Evolutionary conservation across 108 stramenopile species (phyloP), one percentile per base, ranked within the genome.

Genomic region (Cyclotella baltica): DNA sequence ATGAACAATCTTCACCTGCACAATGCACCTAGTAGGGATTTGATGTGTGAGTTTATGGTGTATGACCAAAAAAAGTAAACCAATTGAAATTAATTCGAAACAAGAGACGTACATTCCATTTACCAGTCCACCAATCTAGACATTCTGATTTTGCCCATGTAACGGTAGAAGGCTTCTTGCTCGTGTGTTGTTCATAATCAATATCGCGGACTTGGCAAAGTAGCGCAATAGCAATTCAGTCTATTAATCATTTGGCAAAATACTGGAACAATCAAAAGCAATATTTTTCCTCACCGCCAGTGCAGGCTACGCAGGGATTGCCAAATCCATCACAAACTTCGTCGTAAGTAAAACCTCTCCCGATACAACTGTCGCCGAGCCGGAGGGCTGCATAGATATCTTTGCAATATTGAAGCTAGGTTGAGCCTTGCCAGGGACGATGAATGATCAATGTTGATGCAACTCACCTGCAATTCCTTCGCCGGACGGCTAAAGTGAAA

Each of bases 381-480:
- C 65, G 25, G 8, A 75, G 30, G 2, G 75, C 75, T 6, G 75
- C 22, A 30, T 75, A 75, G 5, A 75, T 28, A 75, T 75, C n/a
- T n/a, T n/a, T n/a, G n/a, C n/a, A n/a, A n/a, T n/a, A n/a, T n/a
- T n/a, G n/a, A n/a, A n/a, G n/a, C n/a, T n/a, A n/a, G n/a, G n/a
- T n/a, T n/a, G n/a, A n/a, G n/a, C n/a, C n/a, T n/a, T n/a, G n/a
- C n/a, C n/a, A n/a, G n/a, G n/a, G n/a, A n/a, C n/a, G n/a, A n/a
- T n/a, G n/a, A n/a, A n/a, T n/a, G n/a, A n/a, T n/a, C n/a, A n/a
- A n/a, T n/a, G n/a, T n/a, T n/a, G n/a, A n/a, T n/a, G n/a, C n/a
- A n/a, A n/a, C n/a, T n/a, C n/a, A n/a, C n/a, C 59, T 27, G 75
- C 75, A 59, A 75, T 59, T 19, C 75, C 75, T 59, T 75, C 75